Percentiles rank a stretch among this genome's conserved stretches.
phyloP scores from a whole-genome alignment of 1,139 yeast genomes.

The Candida dubliniensis region DNA sequence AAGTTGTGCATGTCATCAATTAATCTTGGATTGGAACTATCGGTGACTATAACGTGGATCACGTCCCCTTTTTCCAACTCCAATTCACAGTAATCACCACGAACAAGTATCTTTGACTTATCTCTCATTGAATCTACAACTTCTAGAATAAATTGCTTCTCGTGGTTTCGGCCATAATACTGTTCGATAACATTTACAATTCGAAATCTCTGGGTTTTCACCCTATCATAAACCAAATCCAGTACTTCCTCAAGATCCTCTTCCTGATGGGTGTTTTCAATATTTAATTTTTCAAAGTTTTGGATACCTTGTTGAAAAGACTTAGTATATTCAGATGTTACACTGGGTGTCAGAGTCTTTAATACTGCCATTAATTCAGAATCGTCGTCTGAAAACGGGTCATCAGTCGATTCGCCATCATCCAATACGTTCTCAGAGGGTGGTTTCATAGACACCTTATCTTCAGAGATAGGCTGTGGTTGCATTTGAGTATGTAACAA shows the following conservation, averaged over 20 bases:
- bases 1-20: constrained; percentile 63
- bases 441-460: not conserved
- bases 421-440: not conserved
- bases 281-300: constrained; percentile 21
- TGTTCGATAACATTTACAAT: constrained; percentile 41
- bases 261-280: constrained; percentile 9
- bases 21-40: constrained; percentile 33
- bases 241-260: constrained; percentile 28
- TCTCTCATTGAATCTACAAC: constrained; percentile 39
- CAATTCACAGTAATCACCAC: constrained; percentile 51
- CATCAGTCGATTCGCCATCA: constrained; percentile 19
- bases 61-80: constrained; percentile 50
- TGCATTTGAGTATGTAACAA: constrained; percentile 10
- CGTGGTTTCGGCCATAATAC: constrained; percentile 14
- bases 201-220: constrained; percentile 51
- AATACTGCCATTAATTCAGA: constrained; percentile 12
- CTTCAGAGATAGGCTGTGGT: constrained; percentile 4
- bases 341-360: not conserved
- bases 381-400: constrained; percentile 34
- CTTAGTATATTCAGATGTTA: constrained; percentile 8
- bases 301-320: constrained; percentile 30
- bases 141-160: constrained; percentile 50
- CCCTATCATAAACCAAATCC: constrained; percentile 43
- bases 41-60: constrained; percentile 57
- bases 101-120: constrained; percentile 41